phyloP scores from a whole-genome alignment of 345 rosid genomes.

The Sonneratia alba region DNA sequence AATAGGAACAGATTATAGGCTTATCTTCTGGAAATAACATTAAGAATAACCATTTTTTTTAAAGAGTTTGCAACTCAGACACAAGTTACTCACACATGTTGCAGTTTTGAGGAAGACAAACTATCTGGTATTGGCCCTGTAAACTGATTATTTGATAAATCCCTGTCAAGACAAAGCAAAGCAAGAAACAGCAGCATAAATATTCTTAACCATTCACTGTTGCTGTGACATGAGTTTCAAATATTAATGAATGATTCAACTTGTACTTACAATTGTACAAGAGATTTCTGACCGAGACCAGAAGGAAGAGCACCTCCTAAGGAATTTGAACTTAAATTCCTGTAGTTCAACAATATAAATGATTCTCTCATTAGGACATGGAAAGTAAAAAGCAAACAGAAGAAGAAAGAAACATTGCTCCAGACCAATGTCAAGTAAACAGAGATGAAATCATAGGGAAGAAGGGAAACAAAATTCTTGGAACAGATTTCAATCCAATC shows the following conservation, averaged over 20 bases:
- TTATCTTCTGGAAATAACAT: no score
- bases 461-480: neutral
- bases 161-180: conserved; percentile 35
- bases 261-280: conserved; percentile 60
- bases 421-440: neutral
- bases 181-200: neutral
- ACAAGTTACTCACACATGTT: conserved; percentile 54
- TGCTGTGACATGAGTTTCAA: neutral
- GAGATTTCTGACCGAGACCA: conserved; percentile 78
- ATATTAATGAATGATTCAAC: neutral
- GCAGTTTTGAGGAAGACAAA: conserved; percentile 59
- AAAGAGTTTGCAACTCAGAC: neutral
- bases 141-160: conserved; percentile 72
- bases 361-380: conserved; percentile 2
- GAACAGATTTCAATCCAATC: neutral
- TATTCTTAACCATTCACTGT: no score
- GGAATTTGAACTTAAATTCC: conserved; percentile 80
- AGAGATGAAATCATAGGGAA: neutral
- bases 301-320: conserved; percentile 61
- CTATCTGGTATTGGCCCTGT: conserved; percentile 83
- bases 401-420: neutral
- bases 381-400: neutral
- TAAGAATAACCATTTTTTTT: neutral
- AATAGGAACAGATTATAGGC: no score
- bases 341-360: conserved; percentile 17